Percentiles rank a stretch among this genome's conserved stretches.
Evolutionary conservation across 768 basidiomycete species (phyloP).

Genomic region (Mycena filopes): DNA sequence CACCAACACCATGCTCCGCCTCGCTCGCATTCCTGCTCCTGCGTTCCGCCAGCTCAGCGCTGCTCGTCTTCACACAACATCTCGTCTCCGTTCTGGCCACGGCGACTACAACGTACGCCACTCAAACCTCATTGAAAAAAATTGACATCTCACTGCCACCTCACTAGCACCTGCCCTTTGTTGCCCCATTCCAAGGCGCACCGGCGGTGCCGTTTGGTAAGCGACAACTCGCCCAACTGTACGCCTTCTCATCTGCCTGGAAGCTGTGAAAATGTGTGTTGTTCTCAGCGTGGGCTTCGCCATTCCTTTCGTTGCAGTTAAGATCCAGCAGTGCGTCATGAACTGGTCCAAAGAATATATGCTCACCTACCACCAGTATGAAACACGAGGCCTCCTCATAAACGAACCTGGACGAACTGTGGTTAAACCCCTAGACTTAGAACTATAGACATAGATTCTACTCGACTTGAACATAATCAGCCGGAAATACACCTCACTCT

Average conservation of each 20-base stretch:
- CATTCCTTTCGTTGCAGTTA: conserved; percentile 73
- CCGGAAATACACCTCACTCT: conserved; percentile 35
- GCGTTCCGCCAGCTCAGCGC: conserved; percentile 55
- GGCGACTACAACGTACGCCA: conserved; percentile 67
- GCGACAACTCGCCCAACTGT: not conserved
- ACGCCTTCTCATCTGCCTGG: conserved; percentile 26
- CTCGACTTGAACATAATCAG: not conserved
- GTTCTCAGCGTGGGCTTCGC: conserved; percentile 68
- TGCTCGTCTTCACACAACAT: too few relatives aligned
- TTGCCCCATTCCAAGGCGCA: conserved; percentile 58
- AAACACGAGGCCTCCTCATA: conserved; percentile 26
- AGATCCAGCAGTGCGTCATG: conserved; percentile 70
- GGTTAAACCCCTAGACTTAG: conserved; percentile 18
- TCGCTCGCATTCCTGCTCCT: conserved; percentile 53
- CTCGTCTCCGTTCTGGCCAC: conserved; percentile 59
- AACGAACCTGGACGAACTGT: too few relatives aligned
- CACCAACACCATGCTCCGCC: conserved; percentile 49
- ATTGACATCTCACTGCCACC: conserved; percentile 25
- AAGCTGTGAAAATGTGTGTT: conserved; percentile 54
- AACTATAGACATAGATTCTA: conserved; percentile 33
- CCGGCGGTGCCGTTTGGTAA: conserved; percentile 31
- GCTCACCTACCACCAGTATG: conserved; percentile 5
- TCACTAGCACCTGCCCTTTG: conserved; percentile 72
- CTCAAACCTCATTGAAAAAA: not conserved
- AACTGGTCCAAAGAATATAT: conserved; percentile 4